Conservation (phyloP, 1,139 yeast species). For the Taphrina flavorubra region DNA sequence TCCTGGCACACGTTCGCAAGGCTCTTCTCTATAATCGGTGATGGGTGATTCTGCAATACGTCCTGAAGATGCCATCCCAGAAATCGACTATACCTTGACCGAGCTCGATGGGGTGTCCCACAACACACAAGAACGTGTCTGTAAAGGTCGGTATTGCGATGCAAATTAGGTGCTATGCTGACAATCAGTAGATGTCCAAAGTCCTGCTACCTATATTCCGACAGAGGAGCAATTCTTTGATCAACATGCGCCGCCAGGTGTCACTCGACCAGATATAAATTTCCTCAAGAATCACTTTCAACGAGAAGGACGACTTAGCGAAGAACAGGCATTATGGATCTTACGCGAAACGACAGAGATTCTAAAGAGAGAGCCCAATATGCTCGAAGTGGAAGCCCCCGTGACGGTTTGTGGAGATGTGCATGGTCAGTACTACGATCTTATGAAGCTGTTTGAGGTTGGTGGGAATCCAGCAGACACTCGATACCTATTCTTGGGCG, state of each 20-base stretch:
- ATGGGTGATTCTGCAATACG: conserved; percentile 32
- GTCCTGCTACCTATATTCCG: conserved; percentile 74
- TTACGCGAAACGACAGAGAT: conserved; percentile 69
- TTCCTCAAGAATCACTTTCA: conserved; percentile 76
- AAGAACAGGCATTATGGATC: conserved; percentile 73
- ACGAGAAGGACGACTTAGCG: conserved; percentile 78
- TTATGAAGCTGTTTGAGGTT: conserved; percentile 88
- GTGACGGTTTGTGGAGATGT: conserved; percentile 96
- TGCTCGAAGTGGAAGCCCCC: conserved; percentile 85
- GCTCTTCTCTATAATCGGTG: background rate
- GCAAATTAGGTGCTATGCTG: background rate
- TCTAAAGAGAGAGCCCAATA: conserved; percentile 75
- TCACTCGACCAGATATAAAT: conserved; percentile 64
- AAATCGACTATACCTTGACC: conserved; percentile 35
- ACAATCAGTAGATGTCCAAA: conserved; percentile 57
- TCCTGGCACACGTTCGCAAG: too few species aligned
- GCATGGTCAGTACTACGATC: conserved; percentile 92
- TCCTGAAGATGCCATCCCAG: conserved; percentile 32
- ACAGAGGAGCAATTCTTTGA: conserved; percentile 70
- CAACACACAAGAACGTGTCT: conserved; percentile 37
- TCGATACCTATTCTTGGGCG: conserved; percentile 81
- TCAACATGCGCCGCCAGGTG: conserved; percentile 52
- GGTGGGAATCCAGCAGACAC: conserved; percentile 80
- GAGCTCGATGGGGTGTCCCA: conserved; percentile 36
- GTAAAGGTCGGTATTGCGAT: conserved; percentile 18